These are phyloP conservation scores for Cercospora beticola DNA, from an alignment of 2,329 filamentous ascomycete genomes.

Conservation along the genomic window DNA sequence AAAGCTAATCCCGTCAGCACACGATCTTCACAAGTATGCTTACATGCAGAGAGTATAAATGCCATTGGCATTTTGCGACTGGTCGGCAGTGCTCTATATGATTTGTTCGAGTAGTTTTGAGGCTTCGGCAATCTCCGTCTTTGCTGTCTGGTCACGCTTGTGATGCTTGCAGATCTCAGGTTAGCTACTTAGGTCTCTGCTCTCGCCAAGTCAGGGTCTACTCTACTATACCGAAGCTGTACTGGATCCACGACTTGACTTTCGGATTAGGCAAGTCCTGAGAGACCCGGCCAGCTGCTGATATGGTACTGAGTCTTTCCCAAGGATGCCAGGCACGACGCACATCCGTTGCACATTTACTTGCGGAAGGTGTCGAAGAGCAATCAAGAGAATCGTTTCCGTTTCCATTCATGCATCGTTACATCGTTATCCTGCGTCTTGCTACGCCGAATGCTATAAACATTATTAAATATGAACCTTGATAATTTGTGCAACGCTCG, in stretches of 20 bases:
- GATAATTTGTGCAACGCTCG: slow-evolving; percentile 49
- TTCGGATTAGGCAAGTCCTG: not conserved
- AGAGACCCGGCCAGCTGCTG: not conserved
- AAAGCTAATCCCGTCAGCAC: not conserved
- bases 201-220: not conserved
- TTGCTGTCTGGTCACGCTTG: not conserved
- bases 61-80: not conserved
- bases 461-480: slow-evolving; percentile 24
- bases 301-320: not conserved
- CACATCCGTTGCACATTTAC: not conserved
- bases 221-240: not conserved
- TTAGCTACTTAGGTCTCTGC: not conserved
- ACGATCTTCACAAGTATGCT: not conserved
- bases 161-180: not conserved
- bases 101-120: not conserved
- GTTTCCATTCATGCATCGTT: not conserved
- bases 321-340: not conserved
- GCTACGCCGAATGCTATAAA: not conserved
- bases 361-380: not conserved
- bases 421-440: not conserved
- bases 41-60: not conserved
- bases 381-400: not conserved
- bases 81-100: not conserved
- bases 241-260: not conserved
- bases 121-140: not conserved